Base-by-base conservation (phyloP, 495 filamentous ascomycete genomes). In the Chaetomium cochliodes region DNA sequence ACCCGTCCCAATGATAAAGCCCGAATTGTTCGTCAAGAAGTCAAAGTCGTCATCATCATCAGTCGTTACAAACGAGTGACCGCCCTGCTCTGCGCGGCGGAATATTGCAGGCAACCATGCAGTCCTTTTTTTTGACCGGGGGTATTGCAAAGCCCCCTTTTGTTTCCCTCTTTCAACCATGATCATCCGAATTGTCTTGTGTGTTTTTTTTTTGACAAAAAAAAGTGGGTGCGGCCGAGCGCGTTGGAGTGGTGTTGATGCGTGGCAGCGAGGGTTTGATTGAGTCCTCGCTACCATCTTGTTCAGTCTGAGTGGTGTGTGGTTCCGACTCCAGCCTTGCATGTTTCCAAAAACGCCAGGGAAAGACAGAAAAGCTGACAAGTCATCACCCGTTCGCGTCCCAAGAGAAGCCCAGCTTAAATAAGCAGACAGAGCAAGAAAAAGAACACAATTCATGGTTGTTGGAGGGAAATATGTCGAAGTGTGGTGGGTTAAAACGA, bases 301-400 rank as follows among this genome's bases (percentile, higher is more conserved):
- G 50, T 55, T 68, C 69, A 71, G 49, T 68, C 69, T 71, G 69
- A 64, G 68, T 67, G 63, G 64, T 55, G 64, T 64, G 64, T 62
- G 56, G 51, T 64, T 60, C 56, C 58, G 41, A 65, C 53, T 49
- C 60, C 47, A 46, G 60, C 41, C 52, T 66, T 62, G 57, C 39
- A 44, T 67, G 51, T 67, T 49, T 55, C 54, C 41, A 42, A 68
- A 42, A 68, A 68, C 62, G 57, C 66, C 66, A 59, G 57, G 61
- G 25, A 62, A 64, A 58, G n/a, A 63, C 58, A 41, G n/a, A 42
- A 66, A 67, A 64, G 67, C 62, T 54, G 61, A 67, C 61, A 64
- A 47, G 51, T 63, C 56, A n/a, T 60, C 54, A 26, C 62, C 65
- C 41, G 59, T 44, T 62, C 28, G 58, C 63, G 46, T 61, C 47